phyloP scores from a whole-genome alignment of 2,329 filamentous ascomycete species.

The Geoglossum cookeanum region DNA sequence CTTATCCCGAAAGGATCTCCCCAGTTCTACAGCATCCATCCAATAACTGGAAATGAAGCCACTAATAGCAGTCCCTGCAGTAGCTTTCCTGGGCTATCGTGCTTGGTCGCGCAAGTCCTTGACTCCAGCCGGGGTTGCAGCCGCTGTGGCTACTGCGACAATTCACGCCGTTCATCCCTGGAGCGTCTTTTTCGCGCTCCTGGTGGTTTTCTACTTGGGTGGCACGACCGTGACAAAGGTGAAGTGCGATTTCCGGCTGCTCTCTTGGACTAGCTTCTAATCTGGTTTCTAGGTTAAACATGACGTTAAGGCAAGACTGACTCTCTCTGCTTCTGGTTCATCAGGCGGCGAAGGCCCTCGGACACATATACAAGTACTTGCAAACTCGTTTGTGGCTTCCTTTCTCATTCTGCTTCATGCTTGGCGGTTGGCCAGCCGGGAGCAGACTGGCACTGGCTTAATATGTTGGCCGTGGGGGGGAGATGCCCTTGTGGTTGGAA shows the following conservation, averaged over 20 bases:
- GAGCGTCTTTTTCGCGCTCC: constrained; percentile 71
- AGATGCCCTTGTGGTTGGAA: constrained; percentile 26
- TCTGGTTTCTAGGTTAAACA: constrained; percentile 52
- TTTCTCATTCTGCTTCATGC: constrained; percentile 36
- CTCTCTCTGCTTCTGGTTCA: constrained; percentile 53
- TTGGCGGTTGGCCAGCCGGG: constrained; percentile 20
- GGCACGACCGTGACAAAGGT: constrained; percentile 75
- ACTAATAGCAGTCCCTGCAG: constrained; percentile 18
- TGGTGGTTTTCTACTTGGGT: constrained; percentile 70
- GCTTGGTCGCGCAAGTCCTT: constrained; percentile 57
- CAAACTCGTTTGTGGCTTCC: constrained; percentile 68
- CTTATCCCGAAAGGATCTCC: too few species aligned
- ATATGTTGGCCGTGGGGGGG: constrained; percentile 23
- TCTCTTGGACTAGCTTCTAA: neutral
- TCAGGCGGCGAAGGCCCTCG: constrained; percentile 64
- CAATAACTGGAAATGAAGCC: constrained; percentile 1
- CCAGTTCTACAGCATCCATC: neutral
- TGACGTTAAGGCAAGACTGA: constrained; percentile 63
- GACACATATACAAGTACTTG: constrained; percentile 74
- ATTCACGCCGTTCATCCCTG: constrained; percentile 85
- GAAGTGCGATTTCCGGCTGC: constrained; percentile 7
- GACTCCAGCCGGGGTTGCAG: constrained; percentile 54
- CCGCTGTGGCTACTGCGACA: constrained; percentile 52
- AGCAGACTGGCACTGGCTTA: constrained; percentile 4
- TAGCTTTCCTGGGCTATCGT: constrained; percentile 41